Conservation (phyloP, 2,329 filamentous ascomycete species). For the Bisporella sp. region DNA sequence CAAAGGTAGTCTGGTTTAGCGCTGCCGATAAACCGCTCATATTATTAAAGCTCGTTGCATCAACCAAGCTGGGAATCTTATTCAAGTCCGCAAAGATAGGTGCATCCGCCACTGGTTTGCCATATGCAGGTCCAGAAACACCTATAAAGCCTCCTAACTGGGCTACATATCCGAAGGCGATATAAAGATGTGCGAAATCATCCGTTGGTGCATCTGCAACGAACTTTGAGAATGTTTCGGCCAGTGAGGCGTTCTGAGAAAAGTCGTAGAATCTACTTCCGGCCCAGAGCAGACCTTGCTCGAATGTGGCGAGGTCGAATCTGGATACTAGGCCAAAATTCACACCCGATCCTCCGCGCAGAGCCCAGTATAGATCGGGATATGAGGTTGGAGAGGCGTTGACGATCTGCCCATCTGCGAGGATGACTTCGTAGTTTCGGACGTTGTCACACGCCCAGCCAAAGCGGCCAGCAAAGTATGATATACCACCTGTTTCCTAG, state of each 20-base stretch:
- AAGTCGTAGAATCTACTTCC: constrained; percentile 9
- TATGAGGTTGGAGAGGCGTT: constrained; percentile 18
- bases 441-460: constrained; percentile 19
- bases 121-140: constrained; percentile 9
- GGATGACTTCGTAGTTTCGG: constrained; percentile 21
- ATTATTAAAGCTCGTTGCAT: constrained; percentile 10
- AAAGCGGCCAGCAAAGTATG: constrained; percentile 12
- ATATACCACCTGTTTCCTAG: constrained; percentile 15
- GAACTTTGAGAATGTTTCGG: constrained; percentile 11
- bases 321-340: constrained; percentile 28
- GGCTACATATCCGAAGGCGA: constrained; percentile 11
- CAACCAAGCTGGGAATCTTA: constrained; percentile 9
- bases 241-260: constrained; percentile 4
- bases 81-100: constrained; percentile 15
- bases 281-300: constrained; percentile 15
- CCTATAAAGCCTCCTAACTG: constrained; percentile 8
- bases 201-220: constrained; percentile 11
- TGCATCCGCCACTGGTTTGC: constrained; percentile 13
- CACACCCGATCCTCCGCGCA: background rate
- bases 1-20: constrained; percentile 9
- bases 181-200: constrained; percentile 12
- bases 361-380: constrained; percentile 26
- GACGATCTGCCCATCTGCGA: constrained; percentile 23
- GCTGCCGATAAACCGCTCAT: constrained; percentile 10
- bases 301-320: constrained; percentile 36